Evolutionary conservation across 768 basidiomycete genomes (phyloP).

Genomic region (Strobilomyces echinocephalus): DNA sequence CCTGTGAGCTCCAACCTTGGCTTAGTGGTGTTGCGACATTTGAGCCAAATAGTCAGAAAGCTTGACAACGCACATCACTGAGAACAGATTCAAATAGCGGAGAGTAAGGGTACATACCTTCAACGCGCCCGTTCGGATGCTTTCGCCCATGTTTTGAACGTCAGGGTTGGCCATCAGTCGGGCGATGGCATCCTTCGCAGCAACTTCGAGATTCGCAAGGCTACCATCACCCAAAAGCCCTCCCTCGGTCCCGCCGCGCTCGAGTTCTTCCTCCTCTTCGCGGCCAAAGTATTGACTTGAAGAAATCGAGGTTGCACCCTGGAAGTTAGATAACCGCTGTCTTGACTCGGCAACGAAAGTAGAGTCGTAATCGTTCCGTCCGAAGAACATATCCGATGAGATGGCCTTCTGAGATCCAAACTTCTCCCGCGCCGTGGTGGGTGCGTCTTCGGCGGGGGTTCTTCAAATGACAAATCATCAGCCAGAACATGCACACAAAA

Average conservation of each 20-base stretch:
- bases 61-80: constrained; percentile 25
- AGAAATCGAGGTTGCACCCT: constrained; percentile 89
- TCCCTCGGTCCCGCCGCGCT: constrained; percentile 46
- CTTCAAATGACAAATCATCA: constrained; percentile 12
- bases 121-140: constrained; percentile 70
- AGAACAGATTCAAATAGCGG: background rate
- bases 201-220: constrained; percentile 53
- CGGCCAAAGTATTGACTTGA: constrained; percentile 96
- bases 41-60: constrained; percentile 67
- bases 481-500: background rate
- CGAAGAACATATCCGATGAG: constrained; percentile 98
- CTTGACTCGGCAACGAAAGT: constrained; percentile 69
- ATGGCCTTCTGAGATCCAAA: constrained; percentile 94
- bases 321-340: constrained; percentile 75
- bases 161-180: constrained; percentile 80
- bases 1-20: background rate
- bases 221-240: constrained; percentile 47
- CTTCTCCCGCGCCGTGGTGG: constrained; percentile 81
- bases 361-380: constrained; percentile 82
- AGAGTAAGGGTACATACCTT: constrained; percentile 50
- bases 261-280: constrained; percentile 62
- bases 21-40: constrained; percentile 54
- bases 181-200: constrained; percentile 71
- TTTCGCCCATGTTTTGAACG: constrained; percentile 80
- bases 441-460: constrained; percentile 48